Evolutionary conservation across 345 rosid genomes (phyloP), one percentile per base, ranked within the genome.

Genomic region (Brassica juncea): DNA sequence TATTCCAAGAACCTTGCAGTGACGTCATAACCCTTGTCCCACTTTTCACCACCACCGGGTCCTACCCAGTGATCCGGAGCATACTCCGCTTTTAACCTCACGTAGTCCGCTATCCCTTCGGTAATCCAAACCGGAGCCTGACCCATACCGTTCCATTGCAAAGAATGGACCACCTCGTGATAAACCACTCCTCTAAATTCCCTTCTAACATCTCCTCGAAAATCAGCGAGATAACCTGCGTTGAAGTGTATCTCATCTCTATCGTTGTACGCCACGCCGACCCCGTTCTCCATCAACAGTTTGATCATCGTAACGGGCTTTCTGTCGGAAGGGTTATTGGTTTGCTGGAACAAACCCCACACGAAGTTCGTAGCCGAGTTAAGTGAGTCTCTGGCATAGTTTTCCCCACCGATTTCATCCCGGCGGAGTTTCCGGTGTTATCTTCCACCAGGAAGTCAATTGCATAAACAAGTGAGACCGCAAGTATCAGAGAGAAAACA

Each of bases 21-120:
- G 4, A 90, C 86, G 30, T 89, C 96, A 2, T 89, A 89, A 0
- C 96, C 92, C 23, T 92, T 87, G 54, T 92, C 91, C 95, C 96
- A 92, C 52, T 79, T 70, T 35, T 84, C 42, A 0, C 97, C 92
- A 42, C 84, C 71, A 11, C 94, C 94, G 0, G 97, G 80, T 21
- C 79, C 8, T 28, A 85, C 95, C 93, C 93, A 90, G 8, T 90
- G 85, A 60, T 77, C 57, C 0, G 92, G 91, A 1, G 31, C 78
- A 0, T 82, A 84, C 4, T 84, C 83, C 0, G 90, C 88, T 77
- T 81, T 88, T 4, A 90, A 74, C 87, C 92, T 89, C 72, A 92
- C 89, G 35, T 65, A 88, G 64, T 92, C 94, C 0, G 92, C 95
- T 1, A 92, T 82, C 47, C 97, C 95, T 81, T 92, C 91, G 0